phyloP scores from a whole-genome alignment of 768 basidiomycete species.

The Kwoniella dendrophila region DNA sequence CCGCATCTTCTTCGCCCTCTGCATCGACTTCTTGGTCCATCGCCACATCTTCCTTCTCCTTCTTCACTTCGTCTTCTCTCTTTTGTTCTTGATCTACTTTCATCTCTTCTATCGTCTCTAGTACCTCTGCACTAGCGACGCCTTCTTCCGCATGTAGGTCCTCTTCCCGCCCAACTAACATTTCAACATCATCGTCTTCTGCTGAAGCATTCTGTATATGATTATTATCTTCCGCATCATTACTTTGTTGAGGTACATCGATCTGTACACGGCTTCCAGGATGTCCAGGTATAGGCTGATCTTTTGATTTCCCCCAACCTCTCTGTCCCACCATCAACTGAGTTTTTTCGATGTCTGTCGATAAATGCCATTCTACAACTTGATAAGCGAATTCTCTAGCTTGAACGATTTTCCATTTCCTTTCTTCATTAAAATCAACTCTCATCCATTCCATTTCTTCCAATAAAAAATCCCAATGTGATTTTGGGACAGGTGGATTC shows the following conservation, averaged over 20 bases:
- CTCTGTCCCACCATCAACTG: slow-evolving; percentile 61
- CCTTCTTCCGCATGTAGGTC: slow-evolving; percentile 67
- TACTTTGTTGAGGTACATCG: slow-evolving; percentile 9
- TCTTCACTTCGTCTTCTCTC: slow-evolving; percentile 23
- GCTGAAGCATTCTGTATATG: slow-evolving; percentile 26
- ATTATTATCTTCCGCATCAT: neutral
- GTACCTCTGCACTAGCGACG: slow-evolving; percentile 18
- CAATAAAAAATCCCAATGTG: slow-evolving; percentile 92
- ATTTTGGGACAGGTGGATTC: slow-evolving; percentile 67
- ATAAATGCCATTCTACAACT: slow-evolving; percentile 84
- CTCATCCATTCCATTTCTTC: slow-evolving; percentile 99
- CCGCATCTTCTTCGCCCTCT: slow-evolving; percentile 26
- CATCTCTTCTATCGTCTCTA: slow-evolving; percentile 20
- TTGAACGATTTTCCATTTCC: slow-evolving; percentile 83
- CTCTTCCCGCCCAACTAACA: slow-evolving; percentile 30
- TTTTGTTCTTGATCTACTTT: slow-evolving; percentile 3
- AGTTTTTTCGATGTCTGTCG: slow-evolving; percentile 66
- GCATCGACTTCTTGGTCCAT: slow-evolving; percentile 28
- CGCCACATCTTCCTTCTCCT: slow-evolving; percentile 20
- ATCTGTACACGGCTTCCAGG: neutral
- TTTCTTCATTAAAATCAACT: slow-evolving; percentile 89
- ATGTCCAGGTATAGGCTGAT: slow-evolving; percentile 33
- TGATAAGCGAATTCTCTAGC: slow-evolving; percentile 81
- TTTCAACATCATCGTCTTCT: slow-evolving; percentile 58
- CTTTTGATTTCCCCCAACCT: slow-evolving; percentile 43